Conservation (phyloP, 345 rosid genomes). For the Salix koriyanagi region DNA sequence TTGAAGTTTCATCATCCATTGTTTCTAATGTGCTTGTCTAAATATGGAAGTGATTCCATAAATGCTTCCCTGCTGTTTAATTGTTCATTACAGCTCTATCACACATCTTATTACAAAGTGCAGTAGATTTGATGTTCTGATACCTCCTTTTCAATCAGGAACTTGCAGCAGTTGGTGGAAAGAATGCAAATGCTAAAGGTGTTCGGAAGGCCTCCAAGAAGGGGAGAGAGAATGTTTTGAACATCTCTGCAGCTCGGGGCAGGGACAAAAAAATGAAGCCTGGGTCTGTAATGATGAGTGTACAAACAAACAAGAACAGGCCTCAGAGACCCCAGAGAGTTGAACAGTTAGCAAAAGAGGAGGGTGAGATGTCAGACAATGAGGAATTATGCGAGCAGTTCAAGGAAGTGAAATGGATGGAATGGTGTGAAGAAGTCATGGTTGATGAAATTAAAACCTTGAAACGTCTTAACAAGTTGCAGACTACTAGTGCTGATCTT, state of each 20-base stretch:
- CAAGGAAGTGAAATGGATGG: conserved; percentile 99
- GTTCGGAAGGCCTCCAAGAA: conserved; percentile 72
- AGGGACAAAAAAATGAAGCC: conserved; percentile 57
- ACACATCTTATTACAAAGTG: not conserved
- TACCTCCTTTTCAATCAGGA: conserved; percentile 42
- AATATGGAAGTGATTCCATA: not conserved
- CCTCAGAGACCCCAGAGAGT: conserved; percentile 56
- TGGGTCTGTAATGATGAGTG: conserved; percentile 39
- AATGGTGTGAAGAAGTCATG: conserved; percentile 99
- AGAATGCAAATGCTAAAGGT: conserved; percentile 53
- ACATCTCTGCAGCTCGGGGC: conserved; percentile 34
- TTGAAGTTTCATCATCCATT: not conserved
- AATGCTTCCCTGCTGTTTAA: not conserved
- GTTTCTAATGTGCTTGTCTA: not conserved
- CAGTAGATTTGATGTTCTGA: not conserved
- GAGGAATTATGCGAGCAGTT: conserved; percentile 95
- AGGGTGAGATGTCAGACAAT: conserved; percentile 98
- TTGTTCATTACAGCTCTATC: not conserved
- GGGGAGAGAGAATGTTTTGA: conserved; percentile 48
- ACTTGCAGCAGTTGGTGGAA: conserved; percentile 75
- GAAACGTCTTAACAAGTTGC: conserved; percentile 71
- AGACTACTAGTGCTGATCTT: conserved; percentile 93
- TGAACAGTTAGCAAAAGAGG: conserved; percentile 85
- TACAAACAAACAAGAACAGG: conserved; percentile 42
- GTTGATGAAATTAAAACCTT: conserved; percentile 72